Conservation (phyloP, 352 stramenopile species). For the Globisporangium radiosum region DNA sequence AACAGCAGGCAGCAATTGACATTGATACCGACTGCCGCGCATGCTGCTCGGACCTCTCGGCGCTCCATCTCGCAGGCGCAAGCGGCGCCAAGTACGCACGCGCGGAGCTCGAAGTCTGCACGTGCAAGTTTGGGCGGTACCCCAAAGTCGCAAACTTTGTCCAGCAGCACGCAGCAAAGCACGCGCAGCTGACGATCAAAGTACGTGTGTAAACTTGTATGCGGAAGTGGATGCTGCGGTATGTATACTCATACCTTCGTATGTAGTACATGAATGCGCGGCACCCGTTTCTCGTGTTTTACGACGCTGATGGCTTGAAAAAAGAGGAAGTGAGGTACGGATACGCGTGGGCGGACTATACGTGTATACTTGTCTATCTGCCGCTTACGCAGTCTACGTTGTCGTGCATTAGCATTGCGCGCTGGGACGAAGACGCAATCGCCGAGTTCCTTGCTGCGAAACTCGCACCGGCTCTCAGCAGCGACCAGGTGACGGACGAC, state of each 20-base stretch:
- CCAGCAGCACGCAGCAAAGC: conserved; percentile 33
- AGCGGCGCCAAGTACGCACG: conserved; percentile 24
- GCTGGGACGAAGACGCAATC: conserved; percentile 72
- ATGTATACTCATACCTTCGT: no score
- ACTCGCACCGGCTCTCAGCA: conserved; percentile 18
- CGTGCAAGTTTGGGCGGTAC: conserved; percentile 44
- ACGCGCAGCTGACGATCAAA: conserved; percentile 41
- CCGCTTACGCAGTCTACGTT: not conserved
- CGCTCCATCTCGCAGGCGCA: conserved; percentile 23
- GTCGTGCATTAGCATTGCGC: conserved; percentile 32
- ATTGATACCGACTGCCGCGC: conserved; percentile 22
- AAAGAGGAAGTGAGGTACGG: conserved; percentile 59
- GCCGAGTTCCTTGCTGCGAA: conserved; percentile 66
- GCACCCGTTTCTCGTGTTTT: conserved; percentile 61
- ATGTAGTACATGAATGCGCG: conserved; percentile 31
- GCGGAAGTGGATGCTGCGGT: no score
- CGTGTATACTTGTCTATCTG: no score
- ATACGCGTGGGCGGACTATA: no score
- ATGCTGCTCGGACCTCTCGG: conserved; percentile 45
- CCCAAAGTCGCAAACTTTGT: conserved; percentile 69
- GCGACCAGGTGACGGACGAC: conserved; percentile 1
- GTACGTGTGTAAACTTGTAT: not conserved
- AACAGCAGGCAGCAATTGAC: not conserved
- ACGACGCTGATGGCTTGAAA: conserved; percentile 37
- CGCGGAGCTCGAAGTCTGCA: conserved; percentile 50